phyloP scores from a whole-genome alignment of 2,329 filamentous ascomycete genomes.

The Cercospora janseana region DNA sequence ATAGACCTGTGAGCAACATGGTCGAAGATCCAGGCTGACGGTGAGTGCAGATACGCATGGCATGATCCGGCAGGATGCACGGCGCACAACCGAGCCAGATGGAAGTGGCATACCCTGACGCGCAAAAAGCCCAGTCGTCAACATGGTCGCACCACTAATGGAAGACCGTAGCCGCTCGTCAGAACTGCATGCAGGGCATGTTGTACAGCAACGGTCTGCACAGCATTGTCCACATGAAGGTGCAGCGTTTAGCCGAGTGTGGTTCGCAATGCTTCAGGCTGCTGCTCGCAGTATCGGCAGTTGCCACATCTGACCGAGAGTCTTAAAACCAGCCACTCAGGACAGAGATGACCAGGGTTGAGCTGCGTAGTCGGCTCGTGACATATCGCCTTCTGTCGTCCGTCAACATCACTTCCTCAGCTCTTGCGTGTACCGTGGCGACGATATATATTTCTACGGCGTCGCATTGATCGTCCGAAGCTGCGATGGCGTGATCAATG shows the following conservation, averaged over 20 bases:
- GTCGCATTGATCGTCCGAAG: not conserved
- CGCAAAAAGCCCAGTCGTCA: not conserved
- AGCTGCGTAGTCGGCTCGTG: not conserved
- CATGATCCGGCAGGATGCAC: not conserved
- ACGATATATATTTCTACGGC: not conserved
- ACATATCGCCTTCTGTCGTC: not conserved
- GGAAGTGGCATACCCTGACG: not conserved
- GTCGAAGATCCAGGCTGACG: not conserved
- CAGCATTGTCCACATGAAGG: too few relatives aligned
- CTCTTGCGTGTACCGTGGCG: slow-evolving; percentile 4
- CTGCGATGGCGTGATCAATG: too few relatives aligned
- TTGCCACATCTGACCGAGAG: too few relatives aligned
- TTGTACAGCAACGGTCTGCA: not conserved
- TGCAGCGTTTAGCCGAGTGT: too few relatives aligned
- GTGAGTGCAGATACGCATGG: not conserved
- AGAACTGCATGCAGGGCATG: slow-evolving; percentile 3
- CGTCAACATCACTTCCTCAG: slow-evolving; percentile 2
- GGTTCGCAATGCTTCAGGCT: not conserved
- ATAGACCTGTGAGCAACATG: not conserved
- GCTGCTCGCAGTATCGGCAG: too few relatives aligned
- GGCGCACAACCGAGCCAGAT: not conserved
- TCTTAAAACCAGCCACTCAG: not conserved
- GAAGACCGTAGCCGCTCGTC: slow-evolving; percentile 9
- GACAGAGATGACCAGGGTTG: not conserved
- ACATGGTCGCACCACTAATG: slow-evolving; percentile 4